These are phyloP conservation scores for Rhizopogon vesiculosus DNA, from an alignment of 768 basidiomycete genomes.

Conservation along the genomic window DNA sequence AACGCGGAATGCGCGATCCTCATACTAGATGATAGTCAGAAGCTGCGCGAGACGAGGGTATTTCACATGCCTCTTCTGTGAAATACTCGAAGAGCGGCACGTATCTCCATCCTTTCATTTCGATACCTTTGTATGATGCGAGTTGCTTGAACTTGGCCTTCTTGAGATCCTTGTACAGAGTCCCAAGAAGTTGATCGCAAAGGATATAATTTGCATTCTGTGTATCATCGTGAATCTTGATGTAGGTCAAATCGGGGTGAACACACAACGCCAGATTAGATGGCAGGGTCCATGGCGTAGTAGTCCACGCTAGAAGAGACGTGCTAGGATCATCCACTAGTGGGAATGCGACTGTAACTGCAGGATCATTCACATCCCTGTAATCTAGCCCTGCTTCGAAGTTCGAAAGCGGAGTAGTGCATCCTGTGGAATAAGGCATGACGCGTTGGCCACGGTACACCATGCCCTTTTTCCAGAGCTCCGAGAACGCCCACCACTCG, in stretches of 20 bases:
- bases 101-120: constrained; percentile 96
- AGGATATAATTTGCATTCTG: constrained; percentile 87
- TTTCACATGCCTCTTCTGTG: constrained; percentile 70
- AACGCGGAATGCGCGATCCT: constrained; percentile 87
- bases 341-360: constrained; percentile 90
- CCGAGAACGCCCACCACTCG: constrained; percentile 98
- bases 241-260: constrained; percentile 91
- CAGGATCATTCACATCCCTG: constrained; percentile 90
- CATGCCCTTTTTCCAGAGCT: constrained; percentile 87
- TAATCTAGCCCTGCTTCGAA: constrained; percentile 95
- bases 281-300: constrained; percentile 97
- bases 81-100: constrained; percentile 96
- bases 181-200: constrained; percentile 79
- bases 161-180: constrained; percentile 95
- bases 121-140: constrained; percentile 80
- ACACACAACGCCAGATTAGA: constrained; percentile 95
- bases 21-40: constrained; percentile 53
- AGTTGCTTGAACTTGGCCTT: constrained; percentile 95
- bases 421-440: constrained; percentile 98
- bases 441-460: constrained; percentile 93
- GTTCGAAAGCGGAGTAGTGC: constrained; percentile 94
- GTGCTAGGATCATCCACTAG: constrained; percentile 91
- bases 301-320: constrained; percentile 94
- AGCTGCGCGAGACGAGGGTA: background rate
- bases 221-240: constrained; percentile 94